Percentiles rank a stretch among this genome's conserved stretches.
phyloP scores from a whole-genome alignment of 1,139 yeast genomes.

The Meyerozyma guilliermondii region DNA sequence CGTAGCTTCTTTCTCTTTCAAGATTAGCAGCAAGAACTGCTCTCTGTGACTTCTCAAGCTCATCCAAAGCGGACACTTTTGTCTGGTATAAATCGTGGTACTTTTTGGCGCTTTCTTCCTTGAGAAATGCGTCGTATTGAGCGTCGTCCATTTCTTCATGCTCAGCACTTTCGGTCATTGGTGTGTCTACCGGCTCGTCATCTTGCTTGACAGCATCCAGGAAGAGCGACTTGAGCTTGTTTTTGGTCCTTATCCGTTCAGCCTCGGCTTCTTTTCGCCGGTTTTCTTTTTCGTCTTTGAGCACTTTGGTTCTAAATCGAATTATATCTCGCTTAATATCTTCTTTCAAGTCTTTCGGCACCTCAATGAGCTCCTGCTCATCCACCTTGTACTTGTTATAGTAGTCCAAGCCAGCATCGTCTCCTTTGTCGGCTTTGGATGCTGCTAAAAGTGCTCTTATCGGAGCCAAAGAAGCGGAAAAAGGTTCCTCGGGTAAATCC shows the following conservation, averaged over 20 bases:
- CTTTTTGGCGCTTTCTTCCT: conserved; percentile 15
- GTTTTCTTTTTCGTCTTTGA: conserved; percentile 53
- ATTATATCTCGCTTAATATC: conserved; percentile 54
- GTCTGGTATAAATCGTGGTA: conserved; percentile 10
- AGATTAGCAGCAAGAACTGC: background rate
- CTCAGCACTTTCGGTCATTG: conserved; percentile 9
- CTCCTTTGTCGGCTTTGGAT: conserved; percentile 15
- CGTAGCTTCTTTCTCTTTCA: conserved; percentile 21
- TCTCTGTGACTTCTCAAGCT: background rate
- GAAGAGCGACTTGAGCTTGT: conserved; percentile 46
- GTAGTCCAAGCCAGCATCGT: conserved; percentile 31
- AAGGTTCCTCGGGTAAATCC: background rate
- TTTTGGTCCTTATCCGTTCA: conserved; percentile 50
- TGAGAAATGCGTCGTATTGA: conserved; percentile 25
- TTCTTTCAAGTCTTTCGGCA: conserved; percentile 57
- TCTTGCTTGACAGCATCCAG: conserved; percentile 19
- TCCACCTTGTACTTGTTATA: conserved; percentile 51
- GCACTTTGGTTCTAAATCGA: conserved; percentile 57
- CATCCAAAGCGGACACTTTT: background rate
- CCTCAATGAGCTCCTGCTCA: conserved; percentile 53
- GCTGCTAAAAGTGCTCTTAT: background rate
- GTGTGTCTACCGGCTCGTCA: conserved; percentile 13
- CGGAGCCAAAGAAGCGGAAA: background rate
- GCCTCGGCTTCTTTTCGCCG: conserved; percentile 46
- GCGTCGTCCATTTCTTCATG: conserved; percentile 27